These are phyloP conservation scores for Durio zibethinus DNA, from an alignment of 345 rosid genomes.

Conservation along the genomic window DNA sequence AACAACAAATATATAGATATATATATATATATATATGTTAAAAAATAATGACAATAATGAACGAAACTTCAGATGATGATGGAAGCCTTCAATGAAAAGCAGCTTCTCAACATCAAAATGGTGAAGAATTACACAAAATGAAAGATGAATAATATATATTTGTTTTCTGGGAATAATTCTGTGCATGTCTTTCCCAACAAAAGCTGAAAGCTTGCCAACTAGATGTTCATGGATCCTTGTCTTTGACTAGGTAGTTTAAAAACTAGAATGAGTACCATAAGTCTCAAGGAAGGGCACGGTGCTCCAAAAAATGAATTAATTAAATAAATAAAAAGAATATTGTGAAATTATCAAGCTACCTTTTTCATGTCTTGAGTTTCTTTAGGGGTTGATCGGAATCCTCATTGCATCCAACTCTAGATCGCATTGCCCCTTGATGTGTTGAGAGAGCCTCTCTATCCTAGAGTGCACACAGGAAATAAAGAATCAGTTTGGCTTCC, in stretches of 20 bases:
- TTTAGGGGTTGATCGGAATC: constrained; percentile 39
- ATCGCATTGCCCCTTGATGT: constrained; percentile 30
- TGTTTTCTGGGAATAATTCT: no score
- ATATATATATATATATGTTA: no score
- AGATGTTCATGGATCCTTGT: constrained; percentile 38
- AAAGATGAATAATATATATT: no score
- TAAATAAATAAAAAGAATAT: constrained; percentile 19
- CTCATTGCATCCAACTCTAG: constrained; percentile 30
- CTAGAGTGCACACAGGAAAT: constrained; percentile 19
- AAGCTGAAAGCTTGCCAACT: constrained; percentile 9
- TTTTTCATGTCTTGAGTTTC: constrained; percentile 48
- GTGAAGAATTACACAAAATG: no score
- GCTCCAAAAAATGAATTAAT: constrained; percentile 31
- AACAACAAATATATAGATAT: no score
- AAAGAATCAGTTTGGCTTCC: not conserved
- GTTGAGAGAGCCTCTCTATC: constrained; percentile 23
- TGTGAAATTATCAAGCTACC: constrained; percentile 8
- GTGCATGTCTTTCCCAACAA: constrained; percentile 12
- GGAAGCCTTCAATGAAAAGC: constrained; percentile 19
- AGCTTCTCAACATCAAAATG: constrained; percentile 22
- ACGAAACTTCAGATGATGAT: not conserved
- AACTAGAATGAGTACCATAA: constrained; percentile 32
- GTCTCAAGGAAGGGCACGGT: constrained; percentile 10
- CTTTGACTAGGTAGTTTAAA: no score
- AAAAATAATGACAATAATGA: not conserved